Conservation (phyloP, 2,329 filamentous ascomycete genomes). For the Penicillium sp. region DNA sequence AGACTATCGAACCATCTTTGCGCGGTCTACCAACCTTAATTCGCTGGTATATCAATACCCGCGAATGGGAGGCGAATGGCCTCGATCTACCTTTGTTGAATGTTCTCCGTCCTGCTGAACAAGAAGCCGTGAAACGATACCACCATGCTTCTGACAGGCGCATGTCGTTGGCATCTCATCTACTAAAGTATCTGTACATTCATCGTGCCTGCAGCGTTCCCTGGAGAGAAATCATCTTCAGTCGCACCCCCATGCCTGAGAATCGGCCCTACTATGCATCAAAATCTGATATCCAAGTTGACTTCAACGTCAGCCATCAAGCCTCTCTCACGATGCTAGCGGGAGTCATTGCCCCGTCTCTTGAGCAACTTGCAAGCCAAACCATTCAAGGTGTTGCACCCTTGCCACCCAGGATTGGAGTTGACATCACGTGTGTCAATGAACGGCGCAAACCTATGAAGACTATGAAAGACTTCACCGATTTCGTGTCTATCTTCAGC, state of each 20-base stretch:
- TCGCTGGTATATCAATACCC: slow-evolving; percentile 52
- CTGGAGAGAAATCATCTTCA: slow-evolving; percentile 61
- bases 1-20: slow-evolving; percentile 8
- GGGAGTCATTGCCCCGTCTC: slow-evolving; percentile 45
- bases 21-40: slow-evolving; percentile 30
- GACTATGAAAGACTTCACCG: slow-evolving; percentile 54
- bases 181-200: slow-evolving; percentile 65
- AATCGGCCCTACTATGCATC: slow-evolving; percentile 54
- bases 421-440: slow-evolving; percentile 66
- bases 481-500: slow-evolving; percentile 63
- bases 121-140: slow-evolving; percentile 53
- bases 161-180: slow-evolving; percentile 63
- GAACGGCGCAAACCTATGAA: slow-evolving; percentile 47
- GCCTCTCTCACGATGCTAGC: slow-evolving; percentile 64
- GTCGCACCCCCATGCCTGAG: slow-evolving; percentile 54
- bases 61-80: slow-evolving; percentile 35
- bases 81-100: slow-evolving; percentile 44
- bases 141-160: slow-evolving; percentile 60
- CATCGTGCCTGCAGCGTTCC: slow-evolving; percentile 58
- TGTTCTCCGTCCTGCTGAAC: slow-evolving; percentile 52
- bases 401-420: slow-evolving; percentile 53
- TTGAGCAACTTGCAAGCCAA: slow-evolving; percentile 9
- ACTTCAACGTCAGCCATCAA: slow-evolving; percentile 70
- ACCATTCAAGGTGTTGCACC: not conserved
- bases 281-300: slow-evolving; percentile 52